Evolutionary conservation across 768 basidiomycete genomes (phyloP), one percentile per base, ranked within the genome.

Genomic region (Termitomyces sp.): DNA sequence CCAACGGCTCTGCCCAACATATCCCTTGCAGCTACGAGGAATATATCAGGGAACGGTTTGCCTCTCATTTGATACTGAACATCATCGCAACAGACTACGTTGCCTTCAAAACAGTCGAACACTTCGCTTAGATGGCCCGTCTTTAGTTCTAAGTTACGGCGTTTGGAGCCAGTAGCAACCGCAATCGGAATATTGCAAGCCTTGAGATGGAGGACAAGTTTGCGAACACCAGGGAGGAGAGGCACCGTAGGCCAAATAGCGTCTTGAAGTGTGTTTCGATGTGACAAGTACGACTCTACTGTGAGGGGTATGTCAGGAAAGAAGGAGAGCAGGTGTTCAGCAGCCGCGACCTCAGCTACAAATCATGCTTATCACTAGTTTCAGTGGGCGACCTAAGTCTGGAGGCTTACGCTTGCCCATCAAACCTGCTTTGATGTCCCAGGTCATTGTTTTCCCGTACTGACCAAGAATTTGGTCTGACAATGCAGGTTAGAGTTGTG

Each of bases 1-100:
- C 88, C 87, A 0, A 91, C 86, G 20, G 79, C 68, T 34, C 74
- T 75, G 12, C 79, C 78, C 44, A 91, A 69, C 54, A 83, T 71
- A 59, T 78, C 76, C 51, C 79, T 76, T 27, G 92, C 92, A 12
- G 90, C 87, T 8, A 76, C 76, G 36, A 94, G 73, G 68, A 93
- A 95, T 36, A 92, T 84, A 66, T 92, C 92, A 18, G 92, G 91
- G 29, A 77, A 75, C 0, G 92, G 92, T 70, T 95, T 95, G n/a
- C 88, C 86, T 29, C 72, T 71, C 64, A 85, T 79, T 52, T 73
- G 72, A 39, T 78, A 74, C 60, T 76, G 67, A 44, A 51, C 70
- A 63, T 92, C 91, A 60, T 93, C 88, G 27, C 79, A 85, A 65
- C 92, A 94, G 8, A 93, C 78, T 39, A 90, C 73, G 53, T 79